Conservation (phyloP, 768 basidiomycete genomes). For the Krasilnikovozyma curviuscula region DNA sequence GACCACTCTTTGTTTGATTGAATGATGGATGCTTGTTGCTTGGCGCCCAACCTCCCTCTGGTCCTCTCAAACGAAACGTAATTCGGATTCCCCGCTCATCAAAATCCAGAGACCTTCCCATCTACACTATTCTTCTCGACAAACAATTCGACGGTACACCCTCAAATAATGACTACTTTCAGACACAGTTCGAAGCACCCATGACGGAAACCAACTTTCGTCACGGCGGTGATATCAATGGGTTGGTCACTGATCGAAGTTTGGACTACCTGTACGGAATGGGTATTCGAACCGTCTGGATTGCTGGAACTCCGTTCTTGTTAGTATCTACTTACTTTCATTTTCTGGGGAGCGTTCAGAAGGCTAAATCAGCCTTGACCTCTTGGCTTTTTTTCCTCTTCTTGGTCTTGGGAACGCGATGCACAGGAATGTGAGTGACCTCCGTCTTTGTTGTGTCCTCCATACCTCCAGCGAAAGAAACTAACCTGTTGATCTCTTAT, state of each 20-base stretch:
- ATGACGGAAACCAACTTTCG: constrained; percentile 68
- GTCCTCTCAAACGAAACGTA: too few relatives aligned
- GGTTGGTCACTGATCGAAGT: constrained; percentile 37
- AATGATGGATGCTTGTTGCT: not conserved
- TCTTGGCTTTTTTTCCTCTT: too few relatives aligned
- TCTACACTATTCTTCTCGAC: constrained; percentile 42
- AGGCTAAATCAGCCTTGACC: too few relatives aligned
- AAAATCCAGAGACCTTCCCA: constrained; percentile 15
- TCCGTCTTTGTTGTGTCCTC: too few relatives aligned
- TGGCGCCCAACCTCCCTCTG: not conserved
- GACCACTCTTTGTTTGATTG: not conserved
- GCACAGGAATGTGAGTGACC: too few relatives aligned
- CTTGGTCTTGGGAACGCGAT: too few relatives aligned
- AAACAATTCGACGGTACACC: constrained; percentile 90
- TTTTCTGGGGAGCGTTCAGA: too few relatives aligned
- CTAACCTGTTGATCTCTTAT: too few relatives aligned
- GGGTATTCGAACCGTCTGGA: constrained; percentile 67
- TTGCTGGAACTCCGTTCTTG: constrained; percentile 67
- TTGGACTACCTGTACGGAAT: constrained; percentile 80
- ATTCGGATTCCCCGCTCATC: too few relatives aligned
- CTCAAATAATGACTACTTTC: constrained; percentile 74
- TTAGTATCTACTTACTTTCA: not conserved
- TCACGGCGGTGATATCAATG: constrained; percentile 71
- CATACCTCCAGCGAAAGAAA: too few relatives aligned
- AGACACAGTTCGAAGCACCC: constrained; percentile 47